These are phyloP conservation scores for Pontederia paniculata DNA, from an alignment of 176 grass and related monocot genomes.

Conservation along the genomic window DNA sequence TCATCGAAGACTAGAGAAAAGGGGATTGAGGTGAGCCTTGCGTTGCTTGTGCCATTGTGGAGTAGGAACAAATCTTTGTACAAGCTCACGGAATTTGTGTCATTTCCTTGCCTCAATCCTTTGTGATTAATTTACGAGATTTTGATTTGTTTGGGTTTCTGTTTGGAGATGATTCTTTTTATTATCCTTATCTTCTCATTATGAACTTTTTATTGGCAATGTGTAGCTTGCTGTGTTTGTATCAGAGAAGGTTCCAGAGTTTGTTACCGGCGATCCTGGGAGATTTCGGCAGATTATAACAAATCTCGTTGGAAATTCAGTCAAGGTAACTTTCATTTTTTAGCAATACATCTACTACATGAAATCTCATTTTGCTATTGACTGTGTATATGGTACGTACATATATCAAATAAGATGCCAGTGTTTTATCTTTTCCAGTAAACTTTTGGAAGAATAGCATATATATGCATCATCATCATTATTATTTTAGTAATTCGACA, in stretches of 20 bases:
- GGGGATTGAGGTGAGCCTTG: constrained; percentile 4
- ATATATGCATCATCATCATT: no score
- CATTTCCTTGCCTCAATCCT: no score
- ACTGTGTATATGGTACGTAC: neutral
- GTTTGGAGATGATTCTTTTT: neutral
- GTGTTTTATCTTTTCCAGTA: neutral
- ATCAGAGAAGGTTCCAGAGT: constrained; percentile 12
- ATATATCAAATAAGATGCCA: neutral
- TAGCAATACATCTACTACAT: neutral
- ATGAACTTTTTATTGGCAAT: neutral
- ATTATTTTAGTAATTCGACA: no score
- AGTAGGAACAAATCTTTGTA: neutral
- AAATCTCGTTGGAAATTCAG: constrained; percentile 16
- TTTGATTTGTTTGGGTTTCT: no score
- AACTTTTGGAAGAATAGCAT: no score
- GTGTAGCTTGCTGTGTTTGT: constrained; percentile 9
- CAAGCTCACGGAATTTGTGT: no score
- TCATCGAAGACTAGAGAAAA: constrained; percentile 1
- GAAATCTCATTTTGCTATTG: neutral
- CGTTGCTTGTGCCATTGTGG: neutral
- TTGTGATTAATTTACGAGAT: no score
- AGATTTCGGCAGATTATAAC: constrained; percentile 11
- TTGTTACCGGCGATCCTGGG: constrained; percentile 13
- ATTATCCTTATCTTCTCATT: neutral
- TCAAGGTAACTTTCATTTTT: constrained; percentile 4